These are phyloP conservation scores for Cinnamomum micranthum DNA, from an alignment of 164 flowering plant species.

Conservation along the genomic window DNA sequence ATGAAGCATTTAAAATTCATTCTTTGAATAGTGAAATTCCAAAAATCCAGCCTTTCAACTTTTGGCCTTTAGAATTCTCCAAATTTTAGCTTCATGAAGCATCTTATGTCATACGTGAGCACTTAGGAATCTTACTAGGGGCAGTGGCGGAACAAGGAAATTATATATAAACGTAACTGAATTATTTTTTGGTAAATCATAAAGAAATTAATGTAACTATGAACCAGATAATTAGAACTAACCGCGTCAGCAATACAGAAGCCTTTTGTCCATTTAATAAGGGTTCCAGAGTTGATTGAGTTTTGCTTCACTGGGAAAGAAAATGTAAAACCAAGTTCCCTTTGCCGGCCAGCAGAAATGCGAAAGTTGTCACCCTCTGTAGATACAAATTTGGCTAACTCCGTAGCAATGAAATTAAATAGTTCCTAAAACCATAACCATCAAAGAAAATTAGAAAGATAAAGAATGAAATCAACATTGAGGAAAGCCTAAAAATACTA, in stretches of 20 bases:
- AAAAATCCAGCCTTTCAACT: no score
- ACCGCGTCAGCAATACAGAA: constrained; percentile 87
- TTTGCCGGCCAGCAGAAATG: constrained; percentile 57
- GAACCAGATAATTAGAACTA: neutral
- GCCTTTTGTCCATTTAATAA: constrained; percentile 93
- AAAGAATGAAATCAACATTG: neutral
- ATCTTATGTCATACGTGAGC: no score
- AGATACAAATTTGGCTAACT: constrained; percentile 78
- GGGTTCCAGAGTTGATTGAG: constrained; percentile 74
- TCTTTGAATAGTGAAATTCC: no score
- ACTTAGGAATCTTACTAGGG: no score
- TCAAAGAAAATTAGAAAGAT: neutral
- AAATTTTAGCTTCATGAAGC: no score
- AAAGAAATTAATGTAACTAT: neutral
- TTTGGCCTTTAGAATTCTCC: no score
- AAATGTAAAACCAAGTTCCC: constrained; percentile 95
- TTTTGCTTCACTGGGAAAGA: constrained; percentile 85
- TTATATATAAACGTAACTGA: no score
- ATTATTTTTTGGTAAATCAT: neutral
- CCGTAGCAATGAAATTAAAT: constrained; percentile 75
- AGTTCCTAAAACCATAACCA: constrained; percentile 54
- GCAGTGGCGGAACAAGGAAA: no score
- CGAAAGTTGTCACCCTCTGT: constrained; percentile 63
- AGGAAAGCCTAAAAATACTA: neutral
- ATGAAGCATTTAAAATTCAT: no score